Base-by-base conservation (phyloP, 176 grass and related monocot species). In the Ensete glaucum region DNA sequence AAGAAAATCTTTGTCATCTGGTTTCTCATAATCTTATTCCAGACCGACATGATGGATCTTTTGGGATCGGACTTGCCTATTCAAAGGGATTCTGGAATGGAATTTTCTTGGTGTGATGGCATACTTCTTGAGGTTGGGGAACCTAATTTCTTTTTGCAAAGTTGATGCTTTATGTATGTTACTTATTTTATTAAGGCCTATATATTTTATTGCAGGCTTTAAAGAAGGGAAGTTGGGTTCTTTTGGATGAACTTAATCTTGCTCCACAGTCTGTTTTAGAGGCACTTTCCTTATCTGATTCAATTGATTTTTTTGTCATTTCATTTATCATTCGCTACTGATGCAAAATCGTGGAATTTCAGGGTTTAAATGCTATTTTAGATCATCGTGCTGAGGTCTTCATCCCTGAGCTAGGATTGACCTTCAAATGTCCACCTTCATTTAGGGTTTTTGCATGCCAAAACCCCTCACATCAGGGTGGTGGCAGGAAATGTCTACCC, bases 21-120 rank as follows among this genome's bases (percentile, higher is more conserved):
- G 20, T 52, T 19, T 53, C 9, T 11, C 14, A 63, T 56, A 29
- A 14, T 76, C 49, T 4, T 64, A 71, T 34, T 64, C 9, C 79
- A 97, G 88, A 97, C 93, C 58, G 93, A 97, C 71, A 97, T 97
- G 90, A 93, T 97, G 93, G 93, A 97, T 81, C 93, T 97, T 79
- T 77, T 97, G 67, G 93, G 93, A 73, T 97, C 93, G 14, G 90
- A 97, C 82, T 81, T 97, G 75, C 93, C 93, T 67, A 78, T 75
- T 78, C 87, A 97, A 79, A 86, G 87, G 52, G 82, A 76, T 17
- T 88, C 72, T 53, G 83, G 90, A 77, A 90, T 97, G 82, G 85
- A 93, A 81, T 97, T 97, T 86, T 88, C 85, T 9, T 97, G 93
- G 93, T 97, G 87, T 69, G 93, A 93, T 83, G 93, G 93, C 74